These are phyloP conservation scores for Linum lewisii DNA, from an alignment of 345 rosid genomes.

Conservation along the genomic window DNA sequence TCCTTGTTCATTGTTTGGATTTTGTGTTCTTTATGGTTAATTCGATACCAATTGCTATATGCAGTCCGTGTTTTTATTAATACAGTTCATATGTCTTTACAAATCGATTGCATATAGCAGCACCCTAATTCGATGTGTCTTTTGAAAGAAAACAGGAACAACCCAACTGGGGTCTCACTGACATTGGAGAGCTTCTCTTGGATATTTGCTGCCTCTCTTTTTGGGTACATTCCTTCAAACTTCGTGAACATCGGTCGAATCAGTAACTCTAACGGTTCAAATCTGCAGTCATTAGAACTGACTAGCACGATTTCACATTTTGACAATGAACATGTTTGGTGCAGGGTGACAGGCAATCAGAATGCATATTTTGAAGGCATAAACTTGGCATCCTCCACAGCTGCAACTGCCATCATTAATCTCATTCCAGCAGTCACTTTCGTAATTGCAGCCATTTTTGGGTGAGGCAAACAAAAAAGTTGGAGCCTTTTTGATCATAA, in stretches of 20 bases:
- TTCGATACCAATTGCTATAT: too few relatives aligned
- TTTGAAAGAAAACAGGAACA: slow-evolving; percentile 7
- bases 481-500: too few relatives aligned
- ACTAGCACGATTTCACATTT: neutral
- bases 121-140: neutral
- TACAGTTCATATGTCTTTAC: too few relatives aligned
- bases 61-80: too few relatives aligned
- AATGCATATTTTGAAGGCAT: slow-evolving; percentile 31
- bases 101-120: too few relatives aligned
- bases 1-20: too few relatives aligned
- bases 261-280: neutral
- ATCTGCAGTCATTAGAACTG: neutral
- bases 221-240: slow-evolving; percentile 24
- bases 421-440: slow-evolving; percentile 35
- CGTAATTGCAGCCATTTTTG: slow-evolving; percentile 22
- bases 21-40: neutral
- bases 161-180: slow-evolving; percentile 19
- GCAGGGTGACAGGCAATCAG: slow-evolving; percentile 30
- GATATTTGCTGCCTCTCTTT: slow-evolving; percentile 29
- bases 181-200: slow-evolving; percentile 25
- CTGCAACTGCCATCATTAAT: slow-evolving; percentile 32
- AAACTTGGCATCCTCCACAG: slow-evolving; percentile 29
- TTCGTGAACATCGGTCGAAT: too few relatives aligned
- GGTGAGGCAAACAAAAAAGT: slow-evolving; percentile 13
- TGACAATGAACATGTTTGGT: neutral